These are phyloP conservation scores for Flaveria robusta DNA, from an alignment of 129 eudicot genomes.

Conservation along the genomic window DNA sequence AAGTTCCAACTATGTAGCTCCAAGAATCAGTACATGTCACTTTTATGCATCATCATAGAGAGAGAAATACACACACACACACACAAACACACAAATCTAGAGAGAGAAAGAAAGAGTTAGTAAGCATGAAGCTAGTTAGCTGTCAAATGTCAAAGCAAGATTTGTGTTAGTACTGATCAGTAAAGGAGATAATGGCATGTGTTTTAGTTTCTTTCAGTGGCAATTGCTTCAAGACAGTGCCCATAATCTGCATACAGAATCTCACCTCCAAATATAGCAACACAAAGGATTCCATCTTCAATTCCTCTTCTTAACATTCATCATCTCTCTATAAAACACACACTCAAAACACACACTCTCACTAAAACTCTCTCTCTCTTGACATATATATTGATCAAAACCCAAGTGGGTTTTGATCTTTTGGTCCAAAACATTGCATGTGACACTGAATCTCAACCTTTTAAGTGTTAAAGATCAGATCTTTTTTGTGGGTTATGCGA, in stretches of 20 bases:
- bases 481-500: conserved; percentile 32
- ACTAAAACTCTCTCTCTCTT: conserved; percentile 17
- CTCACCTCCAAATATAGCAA: conserved; percentile 61
- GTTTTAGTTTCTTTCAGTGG: conserved; percentile 51
- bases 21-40: not conserved
- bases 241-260: conserved; percentile 47
- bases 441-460: conserved; percentile 3
- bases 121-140: not conserved
- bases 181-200: conserved; percentile 31
- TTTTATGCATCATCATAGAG: not conserved
- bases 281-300: conserved; percentile 43
- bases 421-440: conserved; percentile 24
- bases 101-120: conserved; percentile 14
- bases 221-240: conserved; percentile 49
- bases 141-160: conserved; percentile 20
- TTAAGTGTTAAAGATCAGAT: conserved; percentile 1
- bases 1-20: conserved; percentile 28
- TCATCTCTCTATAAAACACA: conserved; percentile 12
- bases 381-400: conserved; percentile 11
- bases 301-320: conserved; percentile 19
- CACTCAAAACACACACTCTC: no score
- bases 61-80: not conserved
- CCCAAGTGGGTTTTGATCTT: conserved; percentile 34
- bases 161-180: not conserved
- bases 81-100: not conserved